phyloP scores from a whole-genome alignment of 1,284 basidiomycete species.

The Amylostereum chailletii region DNA sequence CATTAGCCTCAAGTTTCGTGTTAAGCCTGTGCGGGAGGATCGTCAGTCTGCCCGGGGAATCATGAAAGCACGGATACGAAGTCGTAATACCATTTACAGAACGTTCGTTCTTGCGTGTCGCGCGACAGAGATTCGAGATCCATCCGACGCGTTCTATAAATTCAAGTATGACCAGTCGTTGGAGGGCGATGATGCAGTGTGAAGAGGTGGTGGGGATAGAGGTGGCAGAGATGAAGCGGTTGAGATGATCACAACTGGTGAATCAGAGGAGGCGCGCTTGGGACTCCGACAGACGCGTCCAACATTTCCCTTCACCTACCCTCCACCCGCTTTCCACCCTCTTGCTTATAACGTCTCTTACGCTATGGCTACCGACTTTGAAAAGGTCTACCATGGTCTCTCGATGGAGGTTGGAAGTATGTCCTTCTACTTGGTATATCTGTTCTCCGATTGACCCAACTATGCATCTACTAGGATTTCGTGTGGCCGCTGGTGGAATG shows the following conservation, averaged over 20 bases:
- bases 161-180: not conserved
- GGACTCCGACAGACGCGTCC: constrained; percentile 24
- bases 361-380: constrained; percentile 69
- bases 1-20: constrained; percentile 82
- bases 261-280: constrained; percentile 7
- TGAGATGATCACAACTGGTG: too few species aligned
- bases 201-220: not conserved
- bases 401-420: constrained; percentile 73
- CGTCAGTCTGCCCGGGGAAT: too few species aligned
- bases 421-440: constrained; percentile 21
- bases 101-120: constrained; percentile 68
- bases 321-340: constrained; percentile 3
- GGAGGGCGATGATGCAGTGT: not conserved
- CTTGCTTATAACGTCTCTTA: not conserved
- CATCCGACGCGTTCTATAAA: constrained; percentile 20
- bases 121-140: constrained; percentile 56
- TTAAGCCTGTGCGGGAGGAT: constrained; percentile 67
- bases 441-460: constrained; percentile 4
- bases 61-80: not conserved
- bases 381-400: constrained; percentile 73
- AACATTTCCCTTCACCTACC: constrained; percentile 6
- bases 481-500: constrained; percentile 81
- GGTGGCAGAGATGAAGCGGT: not conserved
- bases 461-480: constrained; percentile 55
- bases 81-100: constrained; percentile 73